phyloP scores from a whole-genome alignment of 768 basidiomycete species.

The Tricholoma flavovirens region DNA sequence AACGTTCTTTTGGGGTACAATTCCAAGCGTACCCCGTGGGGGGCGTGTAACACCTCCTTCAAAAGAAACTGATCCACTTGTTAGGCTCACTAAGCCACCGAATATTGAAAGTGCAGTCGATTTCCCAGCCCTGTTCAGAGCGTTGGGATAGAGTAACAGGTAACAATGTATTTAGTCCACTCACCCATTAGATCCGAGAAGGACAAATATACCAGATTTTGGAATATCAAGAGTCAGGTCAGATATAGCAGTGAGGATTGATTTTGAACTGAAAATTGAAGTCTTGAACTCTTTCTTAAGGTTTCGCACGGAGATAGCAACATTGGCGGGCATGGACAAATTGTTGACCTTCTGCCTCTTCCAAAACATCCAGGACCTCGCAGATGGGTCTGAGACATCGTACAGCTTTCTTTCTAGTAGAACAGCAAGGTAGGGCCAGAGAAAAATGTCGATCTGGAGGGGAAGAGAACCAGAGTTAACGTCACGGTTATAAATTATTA shows the following conservation, averaged over 20 bases:
- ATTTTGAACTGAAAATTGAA: constrained; percentile 42
- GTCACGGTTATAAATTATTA: neutral
- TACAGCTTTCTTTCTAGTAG: constrained; percentile 57
- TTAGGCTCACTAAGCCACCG: constrained; percentile 54
- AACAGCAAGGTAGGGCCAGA: constrained; percentile 67
- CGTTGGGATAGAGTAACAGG: constrained; percentile 1
- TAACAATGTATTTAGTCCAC: constrained; percentile 8
- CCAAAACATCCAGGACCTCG: constrained; percentile 31
- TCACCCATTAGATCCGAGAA: constrained; percentile 69
- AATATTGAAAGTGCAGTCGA: constrained; percentile 67
- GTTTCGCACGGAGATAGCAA: constrained; percentile 58
- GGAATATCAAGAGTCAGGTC: constrained; percentile 68
- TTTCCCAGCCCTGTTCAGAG: constrained; percentile 58
- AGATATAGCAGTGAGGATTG: constrained; percentile 52
- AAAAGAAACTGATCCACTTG: constrained; percentile 50
- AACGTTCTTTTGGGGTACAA: constrained; percentile 82
- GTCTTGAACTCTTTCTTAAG: constrained; percentile 54
- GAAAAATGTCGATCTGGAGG: constrained; percentile 58
- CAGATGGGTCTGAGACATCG: constrained; percentile 42
- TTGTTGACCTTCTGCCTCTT: constrained; percentile 14
- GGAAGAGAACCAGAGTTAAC: neutral
- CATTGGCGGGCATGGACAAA: constrained; percentile 27
- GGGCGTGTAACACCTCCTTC: constrained; percentile 49
- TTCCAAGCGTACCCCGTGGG: constrained; percentile 61
- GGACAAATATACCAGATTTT: constrained; percentile 68